Percentiles rank a stretch among this genome's conserved stretches.
phyloP scores from a whole-genome alignment of 2,329 filamentous ascomycete species.

The Ophiostoma ulmi region DNA sequence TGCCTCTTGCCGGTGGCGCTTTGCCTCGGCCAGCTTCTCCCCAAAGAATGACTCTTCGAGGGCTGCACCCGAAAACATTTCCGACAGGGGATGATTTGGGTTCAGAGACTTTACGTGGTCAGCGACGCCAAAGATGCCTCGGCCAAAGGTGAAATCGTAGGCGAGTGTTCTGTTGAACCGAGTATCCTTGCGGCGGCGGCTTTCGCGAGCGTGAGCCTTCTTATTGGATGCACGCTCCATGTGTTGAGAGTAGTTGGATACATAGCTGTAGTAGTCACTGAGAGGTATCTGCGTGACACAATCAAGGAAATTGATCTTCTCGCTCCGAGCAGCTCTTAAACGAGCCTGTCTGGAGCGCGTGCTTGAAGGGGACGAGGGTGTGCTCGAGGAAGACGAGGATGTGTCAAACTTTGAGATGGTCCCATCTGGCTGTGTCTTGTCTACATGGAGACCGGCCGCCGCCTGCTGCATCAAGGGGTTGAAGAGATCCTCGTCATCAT shows the following conservation, averaged over 20 bases:
- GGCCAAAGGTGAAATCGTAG: slow-evolving; percentile 25
- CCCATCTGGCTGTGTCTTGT: neutral
- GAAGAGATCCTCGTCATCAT: slow-evolving; percentile 23
- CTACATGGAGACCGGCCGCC: neutral
- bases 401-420: neutral
- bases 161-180: slow-evolving; percentile 19
- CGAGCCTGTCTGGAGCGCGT: slow-evolving; percentile 16
- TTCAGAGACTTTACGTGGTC: slow-evolving; percentile 10
- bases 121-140: slow-evolving; percentile 27
- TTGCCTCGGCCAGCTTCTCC: slow-evolving; percentile 27
- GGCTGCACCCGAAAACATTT: slow-evolving; percentile 24
- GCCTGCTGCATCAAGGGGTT: neutral
- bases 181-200: slow-evolving; percentile 22
- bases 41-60: slow-evolving; percentile 24
- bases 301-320: slow-evolving; percentile 25
- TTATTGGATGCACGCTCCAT: slow-evolving; percentile 25
- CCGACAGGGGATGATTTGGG: slow-evolving; percentile 22
- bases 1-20: slow-evolving; percentile 10
- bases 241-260: slow-evolving; percentile 25
- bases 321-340: neutral
- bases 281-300: slow-evolving; percentile 27
- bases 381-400: slow-evolving; percentile 14
- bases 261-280: slow-evolving; percentile 24
- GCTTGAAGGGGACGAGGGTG: neutral
- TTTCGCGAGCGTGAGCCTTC: slow-evolving; percentile 15